Percentiles rank a stretch among this genome's conserved stretches.
phyloP scores from a whole-genome alignment of 2,329 filamentous ascomycete species.

The Alternaria brassicae region DNA sequence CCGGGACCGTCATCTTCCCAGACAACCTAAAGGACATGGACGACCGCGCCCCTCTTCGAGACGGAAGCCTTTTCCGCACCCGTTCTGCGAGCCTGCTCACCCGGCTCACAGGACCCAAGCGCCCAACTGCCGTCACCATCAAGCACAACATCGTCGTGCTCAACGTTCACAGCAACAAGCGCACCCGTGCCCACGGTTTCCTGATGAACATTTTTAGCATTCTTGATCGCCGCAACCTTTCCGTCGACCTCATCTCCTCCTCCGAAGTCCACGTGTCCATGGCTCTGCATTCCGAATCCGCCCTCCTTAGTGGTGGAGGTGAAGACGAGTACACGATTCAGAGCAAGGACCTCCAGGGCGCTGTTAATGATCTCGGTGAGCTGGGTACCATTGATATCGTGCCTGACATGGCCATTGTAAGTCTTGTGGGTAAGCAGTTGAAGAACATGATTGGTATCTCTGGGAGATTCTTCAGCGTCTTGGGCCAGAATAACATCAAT shows the following conservation, averaged over 20 bases:
- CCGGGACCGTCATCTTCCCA: slow-evolving; percentile 83
- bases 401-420: slow-evolving; percentile 92
- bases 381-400: slow-evolving; percentile 92
- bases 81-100: slow-evolving; percentile 55
- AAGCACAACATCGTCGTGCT: slow-evolving; percentile 97
- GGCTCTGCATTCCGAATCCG: slow-evolving; percentile 83
- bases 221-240: slow-evolving; percentile 83
- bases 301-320: slow-evolving; percentile 57
- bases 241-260: slow-evolving; percentile 94
- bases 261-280: slow-evolving; percentile 97
- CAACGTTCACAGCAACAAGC: slow-evolving; percentile 97
- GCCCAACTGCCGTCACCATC: slow-evolving; percentile 80
- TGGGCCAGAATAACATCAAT: slow-evolving; percentile 93
- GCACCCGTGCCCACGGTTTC: slow-evolving; percentile 94
- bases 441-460: slow-evolving; percentile 95
- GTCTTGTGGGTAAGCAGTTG: slow-evolving; percentile 92
- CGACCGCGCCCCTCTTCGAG: slow-evolving; percentile 63
- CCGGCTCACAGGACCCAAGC: slow-evolving; percentile 56
- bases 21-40: slow-evolving; percentile 66
- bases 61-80: slow-evolving; percentile 62
- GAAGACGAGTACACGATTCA: slow-evolving; percentile 59
- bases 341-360: slow-evolving; percentile 56
- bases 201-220: slow-evolving; percentile 93
- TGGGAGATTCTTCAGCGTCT: slow-evolving; percentile 91
- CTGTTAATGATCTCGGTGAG: slow-evolving; percentile 73